These are phyloP conservation scores for Pichia gijzeniarum DNA, from an alignment of 805 yeast genomes.

Conservation along the genomic window DNA sequence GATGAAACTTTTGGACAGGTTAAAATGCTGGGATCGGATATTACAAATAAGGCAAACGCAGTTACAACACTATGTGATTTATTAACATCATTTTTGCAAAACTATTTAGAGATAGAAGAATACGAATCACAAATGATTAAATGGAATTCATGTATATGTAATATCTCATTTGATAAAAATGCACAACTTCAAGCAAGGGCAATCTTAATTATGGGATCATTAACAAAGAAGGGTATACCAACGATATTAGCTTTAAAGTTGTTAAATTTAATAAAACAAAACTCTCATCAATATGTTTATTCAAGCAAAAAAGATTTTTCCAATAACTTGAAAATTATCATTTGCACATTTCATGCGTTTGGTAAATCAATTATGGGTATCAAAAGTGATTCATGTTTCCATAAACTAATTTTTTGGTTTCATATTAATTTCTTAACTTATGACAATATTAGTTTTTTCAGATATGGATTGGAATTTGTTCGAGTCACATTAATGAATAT, in stretches of 20 bases:
- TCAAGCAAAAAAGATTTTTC: neutral
- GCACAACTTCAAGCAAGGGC: conserved; percentile 65
- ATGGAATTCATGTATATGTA: conserved; percentile 59
- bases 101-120: conserved; percentile 40
- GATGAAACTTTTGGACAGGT: conserved; percentile 21
- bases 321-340: conserved; percentile 12
- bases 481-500: conserved; percentile 31
- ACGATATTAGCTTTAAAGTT: conserved; percentile 38
- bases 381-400: conserved; percentile 37
- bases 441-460: conserved; percentile 26
- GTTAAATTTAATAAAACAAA: conserved; percentile 20
- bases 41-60: conserved; percentile 37
- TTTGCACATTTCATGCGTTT: conserved; percentile 39
- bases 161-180: conserved; percentile 49
- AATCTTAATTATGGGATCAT: conserved; percentile 59
- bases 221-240: conserved; percentile 57
- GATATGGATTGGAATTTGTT: conserved; percentile 31
- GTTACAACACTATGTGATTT: conserved; percentile 56
- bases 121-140: conserved; percentile 52
- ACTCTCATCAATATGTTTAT: conserved; percentile 6
- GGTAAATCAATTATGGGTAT: conserved; percentile 45
- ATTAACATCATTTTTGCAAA: conserved; percentile 46
- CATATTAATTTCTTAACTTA: conserved; percentile 22
- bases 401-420: conserved; percentile 46
- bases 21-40: conserved; percentile 23